Conservation (phyloP, 805 yeast genomes). For the Lipomyces orientalis region DNA sequence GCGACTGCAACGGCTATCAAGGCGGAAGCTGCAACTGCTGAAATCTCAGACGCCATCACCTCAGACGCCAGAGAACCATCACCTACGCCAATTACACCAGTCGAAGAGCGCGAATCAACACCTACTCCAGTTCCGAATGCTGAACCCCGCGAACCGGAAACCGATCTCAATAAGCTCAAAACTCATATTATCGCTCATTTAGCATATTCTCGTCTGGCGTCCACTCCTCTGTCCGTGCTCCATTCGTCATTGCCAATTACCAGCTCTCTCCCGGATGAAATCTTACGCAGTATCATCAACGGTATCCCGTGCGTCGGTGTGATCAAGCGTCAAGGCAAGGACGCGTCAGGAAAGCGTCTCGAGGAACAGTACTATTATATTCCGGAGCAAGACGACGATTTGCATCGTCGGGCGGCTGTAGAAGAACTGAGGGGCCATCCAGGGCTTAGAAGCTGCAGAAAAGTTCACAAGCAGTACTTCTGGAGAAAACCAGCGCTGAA, state of each 20-base stretch:
- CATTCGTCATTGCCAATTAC: constrained; percentile 56
- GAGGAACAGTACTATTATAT: constrained; percentile 94
- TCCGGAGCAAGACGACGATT: constrained; percentile 79
- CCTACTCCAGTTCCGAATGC: background rate
- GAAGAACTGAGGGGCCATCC: constrained; percentile 76
- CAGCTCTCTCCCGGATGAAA: constrained; percentile 45
- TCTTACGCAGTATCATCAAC: constrained; percentile 54
- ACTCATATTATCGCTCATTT: constrained; percentile 79
- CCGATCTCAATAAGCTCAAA: constrained; percentile 52
- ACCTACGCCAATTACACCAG: background rate
- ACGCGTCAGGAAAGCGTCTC: constrained; percentile 92
- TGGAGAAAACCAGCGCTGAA: constrained; percentile 61
- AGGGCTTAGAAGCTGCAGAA: constrained; percentile 84
- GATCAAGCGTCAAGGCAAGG: constrained; percentile 87
- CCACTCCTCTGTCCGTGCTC: constrained; percentile 80
- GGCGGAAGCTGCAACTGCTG: background rate
- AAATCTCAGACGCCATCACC: background rate
- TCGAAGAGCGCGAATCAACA: background rate
- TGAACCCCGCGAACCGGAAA: background rate
- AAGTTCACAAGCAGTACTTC: constrained; percentile 87
- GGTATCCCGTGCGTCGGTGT: constrained; percentile 75
- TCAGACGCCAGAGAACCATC: background rate
- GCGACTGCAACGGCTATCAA: background rate
- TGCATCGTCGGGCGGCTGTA: constrained; percentile 70
- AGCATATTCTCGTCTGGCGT: constrained; percentile 86